Evolutionary conservation across 768 basidiomycete species (phyloP), one percentile per base, ranked within the genome.

Genomic region (Trametes meyenii): DNA sequence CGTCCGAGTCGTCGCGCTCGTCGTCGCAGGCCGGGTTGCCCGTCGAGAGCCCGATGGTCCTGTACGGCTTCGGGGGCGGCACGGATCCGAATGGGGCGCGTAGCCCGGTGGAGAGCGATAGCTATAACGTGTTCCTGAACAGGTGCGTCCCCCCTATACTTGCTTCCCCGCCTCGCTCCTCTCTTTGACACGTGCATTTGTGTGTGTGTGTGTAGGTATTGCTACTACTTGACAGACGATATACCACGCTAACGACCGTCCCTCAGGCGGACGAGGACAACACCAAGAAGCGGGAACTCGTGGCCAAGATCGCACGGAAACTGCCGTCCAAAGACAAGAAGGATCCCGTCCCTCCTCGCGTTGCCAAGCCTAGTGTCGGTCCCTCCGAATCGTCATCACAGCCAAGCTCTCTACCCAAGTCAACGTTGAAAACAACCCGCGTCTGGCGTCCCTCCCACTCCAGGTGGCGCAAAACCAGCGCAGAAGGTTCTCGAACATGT

Each of bases 231-330:
- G n/a, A n/a, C n/a, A 49, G 23, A 19, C 24, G 44, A 5, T 12
- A 11, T 23, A 23, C 10, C 6, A 24, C 24, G 24, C 33, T 11
- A 33, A 8, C 3, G 42, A 17, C n/a, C n/a, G 12, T 36, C 50
- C 45, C 38, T 39, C 59, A 86, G 82, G 62, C 56, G 8, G 88
- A 91, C 10, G 90, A 92, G 10, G 90, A 91, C 55, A 74, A 75
- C 36, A 77, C 78, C 12, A 90, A 89, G 79, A 92, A 92, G 73
- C 85, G 89, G 45, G 89, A 88, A 72, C 61, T 87, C 44, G 75
- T 69, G 23, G 72, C 71, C 7, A 85, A 89, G 49, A 64, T 70
- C 54, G 58, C 78, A 51, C 89, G 85, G 77, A 90, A 90, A 68
- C 79, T 78, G 11, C 73, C 80, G 19, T 78, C 82, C 21, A 90